Evolutionary conservation across 2,329 filamentous ascomycete genomes (phyloP).

Genomic region (Cordyceps militaris): DNA sequence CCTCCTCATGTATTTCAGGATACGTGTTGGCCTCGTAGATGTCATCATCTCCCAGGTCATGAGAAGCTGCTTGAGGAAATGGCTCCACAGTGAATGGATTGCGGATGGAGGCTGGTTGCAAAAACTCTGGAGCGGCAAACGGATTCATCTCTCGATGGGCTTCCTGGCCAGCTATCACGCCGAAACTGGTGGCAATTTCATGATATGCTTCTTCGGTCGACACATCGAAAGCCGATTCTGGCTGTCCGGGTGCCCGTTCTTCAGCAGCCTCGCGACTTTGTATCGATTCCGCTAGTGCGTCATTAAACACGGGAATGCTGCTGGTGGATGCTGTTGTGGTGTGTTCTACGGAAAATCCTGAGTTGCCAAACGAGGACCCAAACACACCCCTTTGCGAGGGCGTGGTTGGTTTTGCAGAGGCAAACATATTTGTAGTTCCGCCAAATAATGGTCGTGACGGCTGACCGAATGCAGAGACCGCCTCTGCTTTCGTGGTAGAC

Average conservation of each 20-base stretch:
- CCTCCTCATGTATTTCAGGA: neutral
- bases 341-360: slow-evolving; percentile 2
- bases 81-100: slow-evolving; percentile 6
- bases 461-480: neutral
- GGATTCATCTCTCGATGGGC: neutral
- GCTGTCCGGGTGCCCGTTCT: neutral
- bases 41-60: slow-evolving; percentile 3
- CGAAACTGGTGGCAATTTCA: neutral
- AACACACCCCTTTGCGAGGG: neutral
- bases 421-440: neutral
- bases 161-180: neutral
- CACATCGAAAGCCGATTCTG: neutral
- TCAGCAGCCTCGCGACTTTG: neutral
- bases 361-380: neutral
- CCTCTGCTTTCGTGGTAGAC: neutral
- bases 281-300: slow-evolving; percentile 3
- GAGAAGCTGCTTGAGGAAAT: neutral
- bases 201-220: neutral
- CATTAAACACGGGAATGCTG: slow-evolving; percentile 11
- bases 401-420: neutral
- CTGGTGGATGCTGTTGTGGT: slow-evolving; percentile 7
- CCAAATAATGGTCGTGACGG: neutral
- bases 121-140: neutral
- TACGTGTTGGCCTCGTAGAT: slow-evolving; percentile 8
- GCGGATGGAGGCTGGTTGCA: neutral